These are phyloP conservation scores for Iris pallida DNA, from an alignment of 116 monocot genomes.

Conservation along the genomic window DNA sequence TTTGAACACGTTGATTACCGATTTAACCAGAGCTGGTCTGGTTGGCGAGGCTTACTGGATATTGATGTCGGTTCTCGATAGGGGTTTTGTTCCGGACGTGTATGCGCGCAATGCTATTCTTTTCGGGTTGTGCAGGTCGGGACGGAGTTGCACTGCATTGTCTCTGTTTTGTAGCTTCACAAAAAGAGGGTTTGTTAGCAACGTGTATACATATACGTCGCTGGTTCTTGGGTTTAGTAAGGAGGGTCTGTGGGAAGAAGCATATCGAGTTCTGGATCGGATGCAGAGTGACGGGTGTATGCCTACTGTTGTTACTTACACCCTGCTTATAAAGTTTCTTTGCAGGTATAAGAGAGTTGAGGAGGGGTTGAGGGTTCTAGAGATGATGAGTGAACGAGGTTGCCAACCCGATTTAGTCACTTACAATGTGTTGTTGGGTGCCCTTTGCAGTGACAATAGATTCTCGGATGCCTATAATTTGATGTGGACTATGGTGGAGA, in stretches of 20 bases:
- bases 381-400: constrained; percentile 25
- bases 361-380: constrained; percentile 30
- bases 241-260: constrained; percentile 47
- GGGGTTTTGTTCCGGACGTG: constrained; percentile 35
- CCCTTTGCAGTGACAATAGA: constrained; percentile 21
- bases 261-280: constrained; percentile 26
- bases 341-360: constrained; percentile 28
- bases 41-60: constrained; percentile 25
- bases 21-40: constrained; percentile 18
- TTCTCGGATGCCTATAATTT: constrained; percentile 36
- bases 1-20: constrained; percentile 31
- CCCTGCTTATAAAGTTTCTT: constrained; percentile 40
- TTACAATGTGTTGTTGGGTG: constrained; percentile 52
- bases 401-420: constrained; percentile 40
- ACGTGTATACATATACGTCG: constrained; percentile 51
- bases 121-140: constrained; percentile 44
- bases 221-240: constrained; percentile 46
- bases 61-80: constrained; percentile 28
- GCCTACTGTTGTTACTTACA: constrained; percentile 54
- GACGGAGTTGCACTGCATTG: constrained; percentile 25
- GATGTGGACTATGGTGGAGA: constrained; percentile 29
- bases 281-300: constrained; percentile 36
- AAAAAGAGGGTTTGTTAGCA: constrained; percentile 45
- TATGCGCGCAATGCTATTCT: constrained; percentile 55
- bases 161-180: constrained; percentile 42